Conservation (phyloP, 441 rosid species). For the California macrophylla region DNA sequence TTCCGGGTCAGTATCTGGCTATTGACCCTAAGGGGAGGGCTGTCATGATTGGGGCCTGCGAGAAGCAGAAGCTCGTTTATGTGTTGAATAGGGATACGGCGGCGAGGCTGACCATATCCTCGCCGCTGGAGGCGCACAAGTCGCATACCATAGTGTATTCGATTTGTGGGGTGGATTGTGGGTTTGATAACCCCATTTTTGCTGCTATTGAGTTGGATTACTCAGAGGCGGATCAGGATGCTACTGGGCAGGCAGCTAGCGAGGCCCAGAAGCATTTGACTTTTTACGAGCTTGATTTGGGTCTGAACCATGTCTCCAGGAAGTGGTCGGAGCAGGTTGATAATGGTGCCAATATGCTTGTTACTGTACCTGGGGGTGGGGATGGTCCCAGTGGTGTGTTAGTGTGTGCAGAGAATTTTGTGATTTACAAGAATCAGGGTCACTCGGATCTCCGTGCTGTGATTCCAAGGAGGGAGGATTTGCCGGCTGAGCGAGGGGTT, state of each 20-base stretch:
- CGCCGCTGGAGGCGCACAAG: constrained; percentile 94
- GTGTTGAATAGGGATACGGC: constrained; percentile 85
- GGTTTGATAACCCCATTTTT: constrained; percentile 84
- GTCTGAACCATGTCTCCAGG: constrained; percentile 89
- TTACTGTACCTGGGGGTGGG: constrained; percentile 90
- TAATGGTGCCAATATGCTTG: constrained; percentile 85
- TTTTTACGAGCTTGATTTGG: constrained; percentile 84
- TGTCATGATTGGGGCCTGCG: constrained; percentile 88
- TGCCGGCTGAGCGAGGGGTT: constrained; percentile 86
- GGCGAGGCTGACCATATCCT: constrained; percentile 86
- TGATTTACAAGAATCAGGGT: constrained; percentile 84
- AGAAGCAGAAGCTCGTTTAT: constrained; percentile 90
- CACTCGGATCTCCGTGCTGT: constrained; percentile 84
- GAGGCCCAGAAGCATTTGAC: constrained; percentile 96
- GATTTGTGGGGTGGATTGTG: constrained; percentile 83
- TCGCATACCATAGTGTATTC: constrained; percentile 78
- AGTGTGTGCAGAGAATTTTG: constrained; percentile 93
- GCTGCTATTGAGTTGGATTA: constrained; percentile 94
- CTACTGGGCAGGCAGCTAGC: constrained; percentile 68
- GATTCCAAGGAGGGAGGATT: constrained; percentile 81
- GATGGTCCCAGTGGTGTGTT: constrained; percentile 95
- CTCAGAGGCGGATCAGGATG: constrained; percentile 86
- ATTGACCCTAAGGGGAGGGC: constrained; percentile 91
- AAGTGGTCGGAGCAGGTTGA: constrained; percentile 94
- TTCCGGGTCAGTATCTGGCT: constrained; percentile 89